A percentile compares a stretch with the other conserved stretches of the same genome.
These are phyloP conservation scores for Prinsepia uniflora DNA, from an alignment of 306 rosid genomes.

Conservation along the genomic window DNA sequence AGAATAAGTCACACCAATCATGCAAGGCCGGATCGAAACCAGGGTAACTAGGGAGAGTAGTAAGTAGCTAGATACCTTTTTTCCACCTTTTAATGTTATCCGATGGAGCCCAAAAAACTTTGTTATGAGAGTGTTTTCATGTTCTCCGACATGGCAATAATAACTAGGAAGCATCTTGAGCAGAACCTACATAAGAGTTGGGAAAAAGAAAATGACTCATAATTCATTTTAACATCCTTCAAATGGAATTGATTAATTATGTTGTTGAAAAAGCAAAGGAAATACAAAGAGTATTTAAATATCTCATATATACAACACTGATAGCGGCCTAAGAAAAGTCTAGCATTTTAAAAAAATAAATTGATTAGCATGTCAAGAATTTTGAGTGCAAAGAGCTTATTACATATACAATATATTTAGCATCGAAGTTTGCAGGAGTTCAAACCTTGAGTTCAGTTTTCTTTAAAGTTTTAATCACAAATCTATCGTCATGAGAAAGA, in stretches of 20 bases:
- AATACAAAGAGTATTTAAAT: neutral
- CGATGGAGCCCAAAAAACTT: slow-evolving; percentile 90
- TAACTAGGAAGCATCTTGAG: slow-evolving; percentile 90
- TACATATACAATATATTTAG: neutral
- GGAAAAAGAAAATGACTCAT: slow-evolving; percentile 7
- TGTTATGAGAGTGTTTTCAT: slow-evolving; percentile 92
- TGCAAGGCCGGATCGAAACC: slow-evolving; percentile 16
- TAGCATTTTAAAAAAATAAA: neutral
- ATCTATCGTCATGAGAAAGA: slow-evolving; percentile 94
- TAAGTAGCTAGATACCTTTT: slow-evolving; percentile 53
- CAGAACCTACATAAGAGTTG: slow-evolving; percentile 47
- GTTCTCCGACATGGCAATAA: slow-evolving; percentile 62
- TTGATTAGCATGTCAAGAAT: neutral
- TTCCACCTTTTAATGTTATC: slow-evolving; percentile 68
- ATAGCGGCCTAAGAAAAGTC: neutral
- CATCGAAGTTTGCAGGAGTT: slow-evolving; percentile 15
- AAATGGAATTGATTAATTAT: neutral
- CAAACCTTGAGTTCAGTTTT: slow-evolving; percentile 86
- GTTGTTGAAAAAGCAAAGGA: neutral
- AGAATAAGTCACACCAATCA: slow-evolving; percentile 18
- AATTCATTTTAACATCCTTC: neutral
- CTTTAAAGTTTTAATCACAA: slow-evolving; percentile 84
- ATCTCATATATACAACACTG: neutral
- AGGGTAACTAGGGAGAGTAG: slow-evolving; percentile 22
- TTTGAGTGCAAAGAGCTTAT: neutral